Base-by-base conservation (phyloP, 192 early-diverging fungal genomes). In the Entophlyctis luteolus region DNA sequence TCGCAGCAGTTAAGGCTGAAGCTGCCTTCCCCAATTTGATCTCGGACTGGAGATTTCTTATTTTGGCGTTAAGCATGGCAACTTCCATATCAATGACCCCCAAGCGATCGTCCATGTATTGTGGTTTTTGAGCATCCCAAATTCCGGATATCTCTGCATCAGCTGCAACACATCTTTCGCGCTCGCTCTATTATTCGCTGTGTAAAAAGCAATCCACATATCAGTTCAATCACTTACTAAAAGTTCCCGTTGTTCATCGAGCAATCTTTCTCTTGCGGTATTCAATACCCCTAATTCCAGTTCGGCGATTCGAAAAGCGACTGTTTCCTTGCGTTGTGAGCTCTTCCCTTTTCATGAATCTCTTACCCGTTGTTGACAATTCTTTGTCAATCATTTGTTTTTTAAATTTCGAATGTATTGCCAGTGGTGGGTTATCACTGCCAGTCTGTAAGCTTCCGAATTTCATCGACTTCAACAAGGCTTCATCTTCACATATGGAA, bases 321-420 rank as follows among this genome's bases (percentile, higher is more conserved):
- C 71, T 70, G 28, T n/a, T n/a, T 1, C 4, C 8, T 8, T 18
- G n/a, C 14, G 5, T 5, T 48, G 16, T 45, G 20, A 20, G n/a
- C 1, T n/a, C n/a, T n/a, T n/a, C n/a, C n/a, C n/a, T n/a, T n/a
- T n/a, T n/a, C n/a, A n/a, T n/a, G 8, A 35, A 32, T 18, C 36
- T 35, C 39, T 18, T 42, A 62, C 68, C 68, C 8, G 66, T 65
- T 3, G 74, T 31, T 14, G 55, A 58, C 1, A 82, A 47, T 49
- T 82, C 81, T 56, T 82, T 77, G 16, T 82, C 81, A 49, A 82
- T 58, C 77, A 82, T 71, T 46, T 79, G 74, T 62, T 77, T 79
- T 60, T 76, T 79, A 48, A 82, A 70, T 52, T 77, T 72, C 0
- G 75, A 75, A 12, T 70, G 62, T 1, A 82, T 63, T 33, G 2